phyloP scores from a whole-genome alignment of 768 basidiomycete genomes.

The Boletus tomentosulus region DNA sequence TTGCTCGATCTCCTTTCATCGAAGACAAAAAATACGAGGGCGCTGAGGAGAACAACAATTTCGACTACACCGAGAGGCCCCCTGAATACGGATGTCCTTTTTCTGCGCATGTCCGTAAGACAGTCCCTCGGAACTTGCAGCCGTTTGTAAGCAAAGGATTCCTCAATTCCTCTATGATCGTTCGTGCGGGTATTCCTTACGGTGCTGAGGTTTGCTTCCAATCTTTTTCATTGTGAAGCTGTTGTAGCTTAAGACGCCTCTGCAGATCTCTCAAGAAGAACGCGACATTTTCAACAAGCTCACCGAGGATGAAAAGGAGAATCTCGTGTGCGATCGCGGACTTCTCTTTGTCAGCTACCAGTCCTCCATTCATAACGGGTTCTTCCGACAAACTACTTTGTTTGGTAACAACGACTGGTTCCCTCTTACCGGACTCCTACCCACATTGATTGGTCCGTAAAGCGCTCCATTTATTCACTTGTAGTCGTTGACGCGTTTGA shows the following conservation, averaged over 20 bases:
- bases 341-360: slow-evolving; percentile 37
- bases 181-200: slow-evolving; percentile 35
- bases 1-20: slow-evolving; percentile 41
- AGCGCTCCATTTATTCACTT: background rate
- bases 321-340: background rate
- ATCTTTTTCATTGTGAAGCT: background rate
- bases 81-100: slow-evolving; percentile 34
- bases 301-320: background rate
- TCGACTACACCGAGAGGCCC: slow-evolving; percentile 26
- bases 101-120: slow-evolving; percentile 47
- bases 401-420: slow-evolving; percentile 24
- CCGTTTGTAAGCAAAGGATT: slow-evolving; percentile 18
- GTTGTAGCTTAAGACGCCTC: background rate
- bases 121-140: slow-evolving; percentile 36
- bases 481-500: background rate
- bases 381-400: slow-evolving; percentile 25
- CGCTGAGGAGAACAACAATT: slow-evolving; percentile 40
- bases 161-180: slow-evolving; percentile 22
- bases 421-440: slow-evolving; percentile 13
- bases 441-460: slow-evolving; percentile 15
- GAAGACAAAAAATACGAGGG: slow-evolving; percentile 39
- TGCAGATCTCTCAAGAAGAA: slow-evolving; percentile 7
- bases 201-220: slow-evolving; percentile 21
- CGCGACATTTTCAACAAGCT: background rate
- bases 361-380: slow-evolving; percentile 35